phyloP scores from a whole-genome alignment of 805 yeast species.

The Teunomyces gatunensis region DNA sequence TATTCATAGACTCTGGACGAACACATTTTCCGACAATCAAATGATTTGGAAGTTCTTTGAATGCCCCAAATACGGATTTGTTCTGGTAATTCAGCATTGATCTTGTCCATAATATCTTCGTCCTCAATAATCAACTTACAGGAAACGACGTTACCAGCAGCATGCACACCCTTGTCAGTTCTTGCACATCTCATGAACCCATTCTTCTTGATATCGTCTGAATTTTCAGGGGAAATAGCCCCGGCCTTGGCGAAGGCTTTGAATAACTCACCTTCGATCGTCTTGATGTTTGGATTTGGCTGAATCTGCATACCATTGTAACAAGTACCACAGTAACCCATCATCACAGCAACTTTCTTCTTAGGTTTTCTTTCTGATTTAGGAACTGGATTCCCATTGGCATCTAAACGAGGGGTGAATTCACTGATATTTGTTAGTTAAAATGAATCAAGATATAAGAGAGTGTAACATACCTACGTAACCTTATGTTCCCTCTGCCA shows the following conservation, averaged over 20 bases:
- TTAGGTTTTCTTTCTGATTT: constrained; percentile 71
- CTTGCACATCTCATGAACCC: constrained; percentile 87
- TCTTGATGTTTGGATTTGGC: constrained; percentile 75
- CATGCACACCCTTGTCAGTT: constrained; percentile 96
- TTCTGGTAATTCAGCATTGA: constrained; percentile 75
- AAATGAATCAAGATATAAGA: not conserved
- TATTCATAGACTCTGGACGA: constrained; percentile 95
- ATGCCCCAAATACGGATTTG: constrained; percentile 93
- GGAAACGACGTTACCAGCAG: constrained; percentile 90
- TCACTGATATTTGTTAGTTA: constrained; percentile 21
- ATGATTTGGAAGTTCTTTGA: constrained; percentile 82
- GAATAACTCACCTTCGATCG: constrained; percentile 88
- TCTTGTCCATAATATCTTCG: constrained; percentile 64
- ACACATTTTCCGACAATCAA: constrained; percentile 94
- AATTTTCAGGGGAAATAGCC: constrained; percentile 81
- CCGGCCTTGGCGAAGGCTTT: constrained; percentile 83
- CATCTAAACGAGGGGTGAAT: constrained; percentile 51
- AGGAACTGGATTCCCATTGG: constrained; percentile 58
- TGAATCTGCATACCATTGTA: constrained; percentile 92
- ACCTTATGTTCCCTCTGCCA: constrained; percentile 31
- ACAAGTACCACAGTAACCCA: constrained; percentile 96
- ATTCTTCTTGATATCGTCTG: constrained; percentile 82
- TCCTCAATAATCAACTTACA: constrained; percentile 84
- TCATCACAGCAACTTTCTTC: constrained; percentile 82
- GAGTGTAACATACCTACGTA: constrained; percentile 54